Evolutionary conservation across 805 yeast species (phyloP).

Genomic region (Cyberlindnera sargentensis): DNA sequence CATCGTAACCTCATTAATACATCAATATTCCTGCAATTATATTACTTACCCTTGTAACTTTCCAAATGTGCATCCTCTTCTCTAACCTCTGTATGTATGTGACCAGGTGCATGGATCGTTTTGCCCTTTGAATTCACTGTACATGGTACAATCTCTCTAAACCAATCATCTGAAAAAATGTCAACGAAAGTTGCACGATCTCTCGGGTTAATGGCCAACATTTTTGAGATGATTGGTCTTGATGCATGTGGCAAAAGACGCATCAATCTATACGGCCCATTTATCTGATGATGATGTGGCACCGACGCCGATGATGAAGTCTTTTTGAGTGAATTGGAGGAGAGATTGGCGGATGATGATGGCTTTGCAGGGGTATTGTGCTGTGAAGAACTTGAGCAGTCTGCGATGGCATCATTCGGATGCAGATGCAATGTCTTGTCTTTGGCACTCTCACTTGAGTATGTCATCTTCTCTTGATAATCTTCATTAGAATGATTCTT

Average conservation of each 20-base stretch:
- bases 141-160: slow-evolving; percentile 52
- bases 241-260: slow-evolving; percentile 79
- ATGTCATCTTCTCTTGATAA: no score
- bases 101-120: slow-evolving; percentile 39
- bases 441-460: no score
- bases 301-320: no score
- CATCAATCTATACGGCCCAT: slow-evolving; percentile 79
- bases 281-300: slow-evolving; percentile 27
- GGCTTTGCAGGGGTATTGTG: no score
- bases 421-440: no score
- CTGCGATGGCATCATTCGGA: no score
- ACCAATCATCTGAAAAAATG: slow-evolving; percentile 66
- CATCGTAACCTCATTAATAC: no score
- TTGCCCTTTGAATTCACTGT: slow-evolving; percentile 39
- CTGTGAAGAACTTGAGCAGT: no score
- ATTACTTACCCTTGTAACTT: slow-evolving; percentile 28
- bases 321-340: no score
- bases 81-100: slow-evolving; percentile 41
- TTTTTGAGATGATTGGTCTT: slow-evolving; percentile 63
- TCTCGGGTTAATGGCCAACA: slow-evolving; percentile 54
- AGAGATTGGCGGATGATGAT: no score
- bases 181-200: slow-evolving; percentile 63
- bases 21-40: not conserved
- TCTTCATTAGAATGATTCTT: no score
- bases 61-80: slow-evolving; percentile 41